These are phyloP conservation scores for Suhomyces bribrorum DNA, from an alignment of 1,139 yeast genomes.

Conservation along the genomic window DNA sequence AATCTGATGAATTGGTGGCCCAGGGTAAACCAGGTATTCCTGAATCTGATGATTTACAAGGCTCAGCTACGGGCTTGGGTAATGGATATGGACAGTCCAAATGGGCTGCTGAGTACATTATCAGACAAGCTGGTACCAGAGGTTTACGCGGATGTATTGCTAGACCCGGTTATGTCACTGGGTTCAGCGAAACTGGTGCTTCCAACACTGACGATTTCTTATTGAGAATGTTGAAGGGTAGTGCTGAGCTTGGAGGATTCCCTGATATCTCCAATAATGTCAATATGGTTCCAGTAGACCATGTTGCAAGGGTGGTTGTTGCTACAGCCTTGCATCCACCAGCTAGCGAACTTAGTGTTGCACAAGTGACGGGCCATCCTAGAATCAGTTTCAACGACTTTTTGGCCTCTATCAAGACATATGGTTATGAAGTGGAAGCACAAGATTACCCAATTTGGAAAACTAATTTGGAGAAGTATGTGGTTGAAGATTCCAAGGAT, in stretches of 20 bases:
- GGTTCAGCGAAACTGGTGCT: slow-evolving; percentile 79
- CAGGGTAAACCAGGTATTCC: slow-evolving; percentile 72
- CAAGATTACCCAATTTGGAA: slow-evolving; percentile 82
- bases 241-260: slow-evolving; percentile 79
- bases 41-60: slow-evolving; percentile 80
- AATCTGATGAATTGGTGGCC: slow-evolving; percentile 68
- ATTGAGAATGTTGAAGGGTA: slow-evolving; percentile 90
- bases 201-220: slow-evolving; percentile 96
- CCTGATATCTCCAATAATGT: slow-evolving; percentile 88
- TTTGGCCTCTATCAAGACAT: slow-evolving; percentile 60
- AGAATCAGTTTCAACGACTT: slow-evolving; percentile 78
- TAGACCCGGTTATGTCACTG: slow-evolving; percentile 96
- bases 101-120: slow-evolving; percentile 93
- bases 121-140: slow-evolving; percentile 80
- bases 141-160: slow-evolving; percentile 89
- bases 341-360: slow-evolving; percentile 58
- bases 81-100: slow-evolving; percentile 97
- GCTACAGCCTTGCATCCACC: slow-evolving; percentile 85
- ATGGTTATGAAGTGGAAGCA: slow-evolving; percentile 68
- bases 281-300: slow-evolving; percentile 98
- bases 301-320: slow-evolving; percentile 88
- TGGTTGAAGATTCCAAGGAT: slow-evolving; percentile 62
- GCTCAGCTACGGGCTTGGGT: slow-evolving; percentile 79
- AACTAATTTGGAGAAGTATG: slow-evolving; percentile 69
- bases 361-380: slow-evolving; percentile 98